Percentiles rank a stretch among this genome's conserved stretches.
Conservation (phyloP, 495 filamentous ascomycete genomes). For the Tuber indicum region DNA sequence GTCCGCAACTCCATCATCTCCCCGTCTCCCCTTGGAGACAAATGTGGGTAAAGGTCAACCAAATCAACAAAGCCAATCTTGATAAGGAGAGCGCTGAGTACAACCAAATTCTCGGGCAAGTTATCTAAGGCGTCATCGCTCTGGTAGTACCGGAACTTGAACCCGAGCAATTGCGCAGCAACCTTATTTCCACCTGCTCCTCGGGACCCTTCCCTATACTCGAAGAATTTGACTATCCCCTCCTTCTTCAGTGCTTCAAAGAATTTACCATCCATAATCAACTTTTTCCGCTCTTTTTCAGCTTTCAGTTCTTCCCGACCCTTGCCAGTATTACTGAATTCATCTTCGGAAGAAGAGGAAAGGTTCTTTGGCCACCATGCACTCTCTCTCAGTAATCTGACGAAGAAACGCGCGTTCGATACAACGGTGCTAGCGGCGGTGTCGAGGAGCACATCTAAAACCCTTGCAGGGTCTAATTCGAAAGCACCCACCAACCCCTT, state of each 20-base stretch:
- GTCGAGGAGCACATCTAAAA: conserved; percentile 85
- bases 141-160: conserved; percentile 92
- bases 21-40: conserved; percentile 70
- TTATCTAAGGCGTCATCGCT: conserved; percentile 62
- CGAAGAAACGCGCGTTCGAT: conserved; percentile 81
- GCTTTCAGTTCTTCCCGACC: conserved; percentile 53
- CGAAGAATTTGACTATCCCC: conserved; percentile 80
- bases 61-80: conserved; percentile 98
- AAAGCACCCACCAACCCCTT: conserved; percentile 90
- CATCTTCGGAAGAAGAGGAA: conserved; percentile 39
- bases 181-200: conserved; percentile 82
- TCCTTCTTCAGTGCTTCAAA: conserved; percentile 72
- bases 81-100: conserved; percentile 82
- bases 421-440: conserved; percentile 79
- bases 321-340: conserved; percentile 22
- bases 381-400: conserved; percentile 81
- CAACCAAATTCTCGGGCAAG: conserved; percentile 80
- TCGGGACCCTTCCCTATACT: conserved; percentile 46
- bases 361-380: conserved; percentile 88
- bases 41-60: conserved; percentile 82
- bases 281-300: conserved; percentile 49
- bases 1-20: conserved; percentile 65
- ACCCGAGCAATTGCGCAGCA: conserved; percentile 89
- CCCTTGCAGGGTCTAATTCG: conserved; percentile 86
- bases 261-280: conserved; percentile 63